Conservation (phyloP, 768 basidiomycete species). For the Serendipita sp. region DNA sequence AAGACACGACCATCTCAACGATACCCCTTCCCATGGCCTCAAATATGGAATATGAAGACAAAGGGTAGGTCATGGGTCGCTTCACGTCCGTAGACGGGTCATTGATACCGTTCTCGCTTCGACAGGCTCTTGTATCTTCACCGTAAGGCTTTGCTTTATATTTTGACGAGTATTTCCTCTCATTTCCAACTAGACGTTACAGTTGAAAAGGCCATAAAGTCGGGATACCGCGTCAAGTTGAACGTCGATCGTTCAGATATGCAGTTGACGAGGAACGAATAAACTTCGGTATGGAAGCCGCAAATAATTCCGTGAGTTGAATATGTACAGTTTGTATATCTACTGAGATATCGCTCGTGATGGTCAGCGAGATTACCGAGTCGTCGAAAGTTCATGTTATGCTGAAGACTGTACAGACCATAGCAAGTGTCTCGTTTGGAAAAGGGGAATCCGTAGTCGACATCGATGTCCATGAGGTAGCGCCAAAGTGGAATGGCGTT, state of each 20-base stretch:
- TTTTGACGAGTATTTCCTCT: no score
- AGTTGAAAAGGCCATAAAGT: background rate
- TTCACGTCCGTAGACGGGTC: no score
- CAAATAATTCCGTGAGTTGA: background rate
- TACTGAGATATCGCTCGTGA: background rate
- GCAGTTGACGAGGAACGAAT: background rate
- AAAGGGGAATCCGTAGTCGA: background rate
- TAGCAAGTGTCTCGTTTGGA: background rate
- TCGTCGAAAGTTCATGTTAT: background rate
- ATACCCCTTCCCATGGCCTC: no score
- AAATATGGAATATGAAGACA: no score
- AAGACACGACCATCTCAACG: no score
- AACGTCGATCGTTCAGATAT: background rate
- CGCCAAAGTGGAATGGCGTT: background rate
- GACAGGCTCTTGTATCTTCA: no score
- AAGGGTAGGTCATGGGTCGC: no score
- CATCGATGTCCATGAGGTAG: background rate
- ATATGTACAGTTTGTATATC: background rate
- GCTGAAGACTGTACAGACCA: background rate
- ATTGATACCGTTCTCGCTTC: no score
- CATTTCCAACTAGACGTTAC: no score
- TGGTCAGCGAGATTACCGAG: background rate
- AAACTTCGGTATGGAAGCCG: background rate
- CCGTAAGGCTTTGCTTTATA: no score
- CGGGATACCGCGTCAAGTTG: background rate